Base-by-base conservation (phyloP, 305 asterid species). In the Euphrasia arctica region DNA sequence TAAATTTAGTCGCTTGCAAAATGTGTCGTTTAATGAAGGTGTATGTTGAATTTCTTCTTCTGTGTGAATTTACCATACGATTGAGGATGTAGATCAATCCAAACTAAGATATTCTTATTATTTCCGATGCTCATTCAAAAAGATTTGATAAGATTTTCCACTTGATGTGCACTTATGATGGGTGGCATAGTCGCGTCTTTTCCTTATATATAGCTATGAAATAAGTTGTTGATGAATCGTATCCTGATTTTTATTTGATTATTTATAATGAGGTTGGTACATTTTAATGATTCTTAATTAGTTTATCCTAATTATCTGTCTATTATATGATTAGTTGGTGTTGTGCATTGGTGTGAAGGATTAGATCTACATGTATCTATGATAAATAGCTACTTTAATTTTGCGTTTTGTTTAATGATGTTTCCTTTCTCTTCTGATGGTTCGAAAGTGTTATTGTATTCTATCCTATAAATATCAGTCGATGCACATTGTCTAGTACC, bases 241-340 rank as follows among this genome's bases (percentile, higher is more conserved):
- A 13, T 47, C 52, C 52, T 47, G 18, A 47, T 6, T 10, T 32
- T 43, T 43, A 43, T 43, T 47, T 47, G 15, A 47, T 47, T 47
- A 2, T 6, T 39, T 39, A 39, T 47, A 6, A 47, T 12, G 13
- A 47, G 18, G 52, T 11, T 47, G 15, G 13, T 43, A 14, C 28
- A 8, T 51, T 49, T 5, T 14, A 18, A 51, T 6, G 56, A 1
- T 51, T 51, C 56, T 14, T 7, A 15, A 5, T 13, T 51, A 13
- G 9, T 13, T 51, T 18, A 51, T 51, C 27, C 56, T 18, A 8
- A 51, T 51, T 18, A 14, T 51, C 22, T 51, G 2, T 51, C 56
- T 51, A 51, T 15, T 51, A 22, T 51, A 15, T 51, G 56, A 51
- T 51, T 51, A 51, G 28, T 51, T 51, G 56, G 27, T 51, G 27